Base-by-base conservation (phyloP, 768 basidiomycete genomes). In the Sporobolomyces pararoseus region DNA sequence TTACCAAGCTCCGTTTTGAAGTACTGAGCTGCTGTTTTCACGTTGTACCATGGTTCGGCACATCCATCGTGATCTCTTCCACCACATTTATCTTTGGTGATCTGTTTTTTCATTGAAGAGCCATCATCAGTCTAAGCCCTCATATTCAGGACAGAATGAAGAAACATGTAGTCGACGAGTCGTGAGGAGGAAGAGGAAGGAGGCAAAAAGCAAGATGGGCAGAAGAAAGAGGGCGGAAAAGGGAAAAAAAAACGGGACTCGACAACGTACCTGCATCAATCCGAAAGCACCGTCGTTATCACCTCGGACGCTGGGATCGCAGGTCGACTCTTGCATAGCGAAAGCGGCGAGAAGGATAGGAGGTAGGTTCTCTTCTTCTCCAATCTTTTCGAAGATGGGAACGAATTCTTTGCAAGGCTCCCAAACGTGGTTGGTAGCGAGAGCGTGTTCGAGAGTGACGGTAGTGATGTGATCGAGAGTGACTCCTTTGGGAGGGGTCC, bases 271-370 rank as follows among this genome's bases (percentile, higher is more conserved):
- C 52, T 63, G 69, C 64, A 70, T 66, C 2, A 70, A n/a, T 1
- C 73, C 73, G 32, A 74, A 59, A 3, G 66, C 73, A 12, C 65
- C 74, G 17, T 64, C 67, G 4, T 47, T 55, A 59, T 66, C 70
- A 21, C 74, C 74, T 3, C 42, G 2, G 27, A 32, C 23, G 65
- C 61, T 9, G 12, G 44, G 32, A 59, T 88, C 86, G 82, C 91
- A 95, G 46, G 81, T 81, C 37, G 85, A 86, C 78, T 95, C 93
- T 78, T 94, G 91, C 87, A 95, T 88, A 37, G 91, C 90, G 73
- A 95, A 88, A 0, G 90, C 84, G 3, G 91, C 91, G 44, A 94
- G 79, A 72, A 94, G 81, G 77, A 92, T 89, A 12, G 89, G 78
- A 31, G 88, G 88, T 35, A 92, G 65, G 64, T 76, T 81, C 72